Conservation (phyloP, 1,284 basidiomycete genomes). For the Trichosporon faecale region DNA sequence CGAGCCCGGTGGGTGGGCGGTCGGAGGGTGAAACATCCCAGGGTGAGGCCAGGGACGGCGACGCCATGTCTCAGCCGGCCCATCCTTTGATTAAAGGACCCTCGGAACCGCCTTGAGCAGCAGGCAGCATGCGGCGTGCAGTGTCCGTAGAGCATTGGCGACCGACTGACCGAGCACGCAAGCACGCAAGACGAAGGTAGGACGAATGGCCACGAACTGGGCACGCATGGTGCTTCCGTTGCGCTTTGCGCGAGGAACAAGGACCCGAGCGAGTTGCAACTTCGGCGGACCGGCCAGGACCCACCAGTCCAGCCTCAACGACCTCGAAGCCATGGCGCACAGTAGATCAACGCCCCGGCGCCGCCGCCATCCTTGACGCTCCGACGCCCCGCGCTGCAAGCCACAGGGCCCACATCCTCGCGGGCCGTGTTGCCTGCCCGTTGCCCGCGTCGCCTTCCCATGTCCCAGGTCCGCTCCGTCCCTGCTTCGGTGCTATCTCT, state of each 20-base stretch:
- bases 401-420: background rate
- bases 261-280: background rate
- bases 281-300: too few species aligned
- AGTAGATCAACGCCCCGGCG: background rate
- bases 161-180: background rate
- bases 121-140: too few species aligned
- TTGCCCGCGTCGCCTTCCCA: background rate
- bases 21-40: background rate
- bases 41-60: background rate
- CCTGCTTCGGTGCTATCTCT: background rate
- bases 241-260: background rate
- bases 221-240: background rate
- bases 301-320: background rate
- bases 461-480: background rate
- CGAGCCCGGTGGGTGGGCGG: background rate
- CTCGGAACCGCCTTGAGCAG: background rate
- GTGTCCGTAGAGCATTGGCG: too few species aligned
- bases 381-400: background rate
- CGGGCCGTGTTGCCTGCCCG: background rate
- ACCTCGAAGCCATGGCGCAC: too few species aligned
- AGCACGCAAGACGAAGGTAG: too few species aligned
- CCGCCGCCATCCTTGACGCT: too few species aligned
- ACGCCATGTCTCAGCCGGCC: background rate
- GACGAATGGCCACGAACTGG: background rate
- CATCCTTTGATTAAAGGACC: background rate